A percentile compares a stretch with the other conserved stretches of the same genome.
Evolutionary conservation across 176 grass and related monocot genomes (phyloP).

Genomic region (Metroxylon sagu): DNA sequence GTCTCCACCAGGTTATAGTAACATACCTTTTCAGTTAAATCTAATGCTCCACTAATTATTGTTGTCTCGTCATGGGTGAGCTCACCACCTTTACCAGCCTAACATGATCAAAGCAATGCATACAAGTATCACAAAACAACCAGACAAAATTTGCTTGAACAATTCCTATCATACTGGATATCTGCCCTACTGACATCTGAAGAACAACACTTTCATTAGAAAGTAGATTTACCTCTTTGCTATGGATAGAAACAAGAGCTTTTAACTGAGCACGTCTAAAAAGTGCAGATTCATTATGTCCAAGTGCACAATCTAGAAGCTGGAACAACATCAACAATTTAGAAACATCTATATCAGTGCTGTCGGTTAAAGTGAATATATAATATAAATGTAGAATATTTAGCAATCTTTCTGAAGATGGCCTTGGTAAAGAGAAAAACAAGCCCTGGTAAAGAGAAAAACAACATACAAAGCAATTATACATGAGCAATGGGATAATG

Average conservation of each 20-base stretch:
- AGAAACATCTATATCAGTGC: slow-evolving; percentile 21
- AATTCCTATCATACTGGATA: background rate
- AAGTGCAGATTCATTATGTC: slow-evolving; percentile 96
- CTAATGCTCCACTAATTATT: slow-evolving; percentile 97
- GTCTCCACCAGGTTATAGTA: too few species aligned
- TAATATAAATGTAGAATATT: too few species aligned
- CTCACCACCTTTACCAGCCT: slow-evolving; percentile 99
- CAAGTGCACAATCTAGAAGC: slow-evolving; percentile 96
- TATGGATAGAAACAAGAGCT: slow-evolving; percentile 92
- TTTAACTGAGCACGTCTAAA: slow-evolving; percentile 99
- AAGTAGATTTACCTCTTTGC: slow-evolving; percentile 75
- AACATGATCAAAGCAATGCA: slow-evolving; percentile 23
- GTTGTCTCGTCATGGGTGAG: slow-evolving; percentile 99
- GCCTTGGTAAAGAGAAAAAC: too few species aligned
- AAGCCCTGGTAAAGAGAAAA: too few species aligned
- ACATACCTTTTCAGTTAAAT: slow-evolving; percentile 95
- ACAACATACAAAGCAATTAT: too few species aligned
- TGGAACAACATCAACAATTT: slow-evolving; percentile 25
- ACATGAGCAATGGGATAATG: too few species aligned
- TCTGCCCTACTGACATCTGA: background rate
- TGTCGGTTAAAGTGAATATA: background rate
- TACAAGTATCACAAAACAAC: background rate
- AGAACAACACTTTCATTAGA: background rate
- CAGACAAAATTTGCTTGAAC: too few species aligned
- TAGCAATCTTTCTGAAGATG: too few species aligned